Percentiles rank a stretch among this genome's conserved stretches.
Evolutionary conservation across 2,329 filamentous ascomycete species (phyloP).

Genomic region (Clathrospora elynae): DNA sequence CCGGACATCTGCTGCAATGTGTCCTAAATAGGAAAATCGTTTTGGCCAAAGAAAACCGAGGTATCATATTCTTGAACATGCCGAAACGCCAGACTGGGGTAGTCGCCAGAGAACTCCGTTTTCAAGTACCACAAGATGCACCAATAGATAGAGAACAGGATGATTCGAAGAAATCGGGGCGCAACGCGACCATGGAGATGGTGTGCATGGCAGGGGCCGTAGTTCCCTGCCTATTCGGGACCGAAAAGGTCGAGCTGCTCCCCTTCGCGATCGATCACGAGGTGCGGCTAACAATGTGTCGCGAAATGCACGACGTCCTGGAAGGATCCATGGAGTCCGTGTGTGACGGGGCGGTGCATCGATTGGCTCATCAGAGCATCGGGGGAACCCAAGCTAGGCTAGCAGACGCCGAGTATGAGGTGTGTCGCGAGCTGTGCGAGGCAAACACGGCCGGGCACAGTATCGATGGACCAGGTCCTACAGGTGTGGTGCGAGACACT

Average conservation of each 20-base stretch:
- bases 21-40: conserved; percentile 5
- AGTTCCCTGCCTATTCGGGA: background rate
- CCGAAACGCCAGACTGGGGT: conserved; percentile 17
- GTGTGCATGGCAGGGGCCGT: background rate
- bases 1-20: conserved; percentile 1
- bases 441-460: conserved; percentile 17
- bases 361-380: conserved; percentile 6
- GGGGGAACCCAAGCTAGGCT: conserved; percentile 4
- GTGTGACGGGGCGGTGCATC: conserved; percentile 12
- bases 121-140: conserved; percentile 15
- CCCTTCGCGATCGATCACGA: background rate
- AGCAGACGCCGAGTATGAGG: conserved; percentile 11
- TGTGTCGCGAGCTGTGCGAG: conserved; percentile 18
- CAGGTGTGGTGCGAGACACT: conserved; percentile 23
- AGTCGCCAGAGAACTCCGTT: conserved; percentile 14
- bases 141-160: conserved; percentile 11
- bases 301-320: conserved; percentile 10
- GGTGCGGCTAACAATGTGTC: conserved; percentile 7
- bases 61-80: conserved; percentile 21
- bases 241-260: background rate
- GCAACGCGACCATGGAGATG: background rate
- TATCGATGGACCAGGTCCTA: conserved; percentile 20
- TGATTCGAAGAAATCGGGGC: background rate
- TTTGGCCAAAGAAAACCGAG: conserved; percentile 14
- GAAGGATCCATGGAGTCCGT: conserved; percentile 4